phyloP scores from a whole-genome alignment of 345 rosid species.

The Eucalyptus paniculata region DNA sequence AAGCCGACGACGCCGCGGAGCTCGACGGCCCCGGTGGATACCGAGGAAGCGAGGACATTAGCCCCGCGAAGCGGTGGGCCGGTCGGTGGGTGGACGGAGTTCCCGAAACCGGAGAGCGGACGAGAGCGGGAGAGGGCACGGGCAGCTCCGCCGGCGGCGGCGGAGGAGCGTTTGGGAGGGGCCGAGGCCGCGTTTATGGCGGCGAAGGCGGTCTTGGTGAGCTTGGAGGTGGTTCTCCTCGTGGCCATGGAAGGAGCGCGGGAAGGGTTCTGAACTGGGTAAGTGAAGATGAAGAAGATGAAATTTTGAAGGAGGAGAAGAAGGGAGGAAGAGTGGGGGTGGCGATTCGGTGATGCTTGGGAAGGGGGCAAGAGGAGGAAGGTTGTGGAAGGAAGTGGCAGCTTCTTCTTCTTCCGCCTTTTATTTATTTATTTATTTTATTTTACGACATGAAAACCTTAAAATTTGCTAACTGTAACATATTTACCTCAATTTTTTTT shows the following conservation, averaged over 20 bases:
- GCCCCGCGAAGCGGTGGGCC: background rate
- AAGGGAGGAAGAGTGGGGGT: background rate
- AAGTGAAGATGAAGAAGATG: background rate
- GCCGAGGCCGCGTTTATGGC: background rate
- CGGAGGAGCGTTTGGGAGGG: background rate
- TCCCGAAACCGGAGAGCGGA: background rate
- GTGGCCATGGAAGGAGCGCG: background rate
- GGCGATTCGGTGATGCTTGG: background rate
- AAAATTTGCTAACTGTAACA: too few species aligned
- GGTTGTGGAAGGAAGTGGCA: background rate
- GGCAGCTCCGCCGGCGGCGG: background rate
- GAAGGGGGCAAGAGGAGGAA: background rate
- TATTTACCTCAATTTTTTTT: too few species aligned
- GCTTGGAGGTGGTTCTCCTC: background rate
- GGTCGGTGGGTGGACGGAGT: fast-evolving
- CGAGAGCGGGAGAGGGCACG: background rate
- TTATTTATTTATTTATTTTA: too few species aligned
- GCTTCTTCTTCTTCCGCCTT: background rate
- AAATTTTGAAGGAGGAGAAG: background rate
- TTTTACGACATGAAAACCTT: too few species aligned
- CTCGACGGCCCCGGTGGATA: background rate
- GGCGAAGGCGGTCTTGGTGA: background rate
- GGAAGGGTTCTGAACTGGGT: background rate
- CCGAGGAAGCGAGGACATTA: background rate
- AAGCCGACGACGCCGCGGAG: background rate